Evolutionary conservation across 2,329 filamentous ascomycete genomes (phyloP).

Genomic region (Didymosphaeria variabile): DNA sequence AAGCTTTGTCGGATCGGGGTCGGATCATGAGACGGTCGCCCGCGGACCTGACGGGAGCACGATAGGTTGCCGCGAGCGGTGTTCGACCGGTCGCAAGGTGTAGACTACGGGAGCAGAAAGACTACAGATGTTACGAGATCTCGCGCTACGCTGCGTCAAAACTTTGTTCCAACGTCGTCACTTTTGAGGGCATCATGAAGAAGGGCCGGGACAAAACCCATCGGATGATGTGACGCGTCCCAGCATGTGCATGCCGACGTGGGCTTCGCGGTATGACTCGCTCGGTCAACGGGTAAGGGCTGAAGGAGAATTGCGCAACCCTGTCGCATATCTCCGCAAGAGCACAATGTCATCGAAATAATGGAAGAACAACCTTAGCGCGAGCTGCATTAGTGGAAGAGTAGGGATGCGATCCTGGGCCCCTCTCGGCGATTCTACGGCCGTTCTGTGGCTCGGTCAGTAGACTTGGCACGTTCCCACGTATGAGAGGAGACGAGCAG

Average conservation of each 20-base stretch:
- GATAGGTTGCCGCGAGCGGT: slow-evolving; percentile 4
- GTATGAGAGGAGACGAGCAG: neutral
- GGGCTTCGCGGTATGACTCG: slow-evolving; percentile 1
- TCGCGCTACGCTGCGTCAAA: neutral
- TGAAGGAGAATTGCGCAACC: slow-evolving; percentile 8
- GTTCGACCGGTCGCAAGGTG: neutral
- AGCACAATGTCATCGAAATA: slow-evolving; percentile 12
- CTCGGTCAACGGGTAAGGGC: neutral
- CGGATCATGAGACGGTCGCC: slow-evolving; percentile 4
- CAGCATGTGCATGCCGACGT: neutral
- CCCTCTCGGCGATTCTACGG: slow-evolving; percentile 42
- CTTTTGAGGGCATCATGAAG: neutral
- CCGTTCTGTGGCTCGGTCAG: slow-evolving; percentile 23
- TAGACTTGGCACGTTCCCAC: neutral
- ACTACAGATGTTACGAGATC: neutral
- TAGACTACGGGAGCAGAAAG: neutral
- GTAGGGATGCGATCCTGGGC: slow-evolving; percentile 11
- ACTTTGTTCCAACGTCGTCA: slow-evolving; percentile 13
- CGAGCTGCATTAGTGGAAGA: slow-evolving; percentile 10
- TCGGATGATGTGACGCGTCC: neutral
- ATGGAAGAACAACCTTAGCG: slow-evolving; percentile 10
- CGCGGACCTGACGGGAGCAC: slow-evolving; percentile 3
- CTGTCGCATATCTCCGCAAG: slow-evolving; percentile 2
- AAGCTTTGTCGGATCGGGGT: slow-evolving; percentile 11
- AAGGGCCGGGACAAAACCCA: neutral